These are phyloP conservation scores for Geotrichum klebahnii DNA, from an alignment of 1,139 yeast genomes.

Conservation along the genomic window DNA sequence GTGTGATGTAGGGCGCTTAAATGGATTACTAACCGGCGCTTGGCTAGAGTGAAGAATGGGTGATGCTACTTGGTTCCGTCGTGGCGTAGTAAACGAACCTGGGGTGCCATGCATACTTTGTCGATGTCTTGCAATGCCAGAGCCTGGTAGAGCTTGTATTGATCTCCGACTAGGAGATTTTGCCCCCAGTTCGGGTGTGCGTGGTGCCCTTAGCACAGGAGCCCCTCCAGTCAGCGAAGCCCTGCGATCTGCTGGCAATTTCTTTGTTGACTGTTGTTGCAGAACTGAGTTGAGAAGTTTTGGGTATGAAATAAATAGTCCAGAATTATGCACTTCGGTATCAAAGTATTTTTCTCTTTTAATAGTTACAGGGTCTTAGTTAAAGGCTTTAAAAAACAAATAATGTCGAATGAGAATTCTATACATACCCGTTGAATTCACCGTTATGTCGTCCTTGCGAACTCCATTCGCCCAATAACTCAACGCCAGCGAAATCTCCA, in stretches of 20 bases:
- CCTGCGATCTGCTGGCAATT: constrained; percentile 1
- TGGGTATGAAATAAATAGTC: constrained; percentile 27
- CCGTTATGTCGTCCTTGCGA: constrained; percentile 79
- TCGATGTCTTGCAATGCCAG: constrained; percentile 12
- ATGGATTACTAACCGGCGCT: constrained; percentile 4
- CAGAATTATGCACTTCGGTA: constrained; percentile 25
- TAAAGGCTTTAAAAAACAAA: background rate
- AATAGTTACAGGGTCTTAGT: background rate
- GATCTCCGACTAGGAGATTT: constrained; percentile 9
- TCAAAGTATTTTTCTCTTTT: constrained; percentile 17
- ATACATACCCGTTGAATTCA: constrained; percentile 46
- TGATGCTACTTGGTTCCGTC: constrained; percentile 1
- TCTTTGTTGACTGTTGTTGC: constrained; percentile 11
- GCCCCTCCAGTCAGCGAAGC: constrained; percentile 7
- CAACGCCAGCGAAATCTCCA: constrained; percentile 88
- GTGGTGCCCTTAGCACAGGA: constrained; percentile 8
- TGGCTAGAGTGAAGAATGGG: background rate
- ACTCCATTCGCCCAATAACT: constrained; percentile 61
- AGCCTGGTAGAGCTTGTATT: constrained; percentile 5
- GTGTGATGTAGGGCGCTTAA: constrained; percentile 4
- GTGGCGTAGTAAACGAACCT: constrained; percentile 2
- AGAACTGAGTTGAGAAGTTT: constrained; percentile 15
- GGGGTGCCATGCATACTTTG: constrained; percentile 1
- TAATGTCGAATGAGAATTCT: background rate
- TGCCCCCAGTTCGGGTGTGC: constrained; percentile 4